Evolutionary conservation across 2,329 filamentous ascomycete genomes (phyloP), one percentile per base, ranked within the genome.

Genomic region (Talaromyces amestolkiae): DNA sequence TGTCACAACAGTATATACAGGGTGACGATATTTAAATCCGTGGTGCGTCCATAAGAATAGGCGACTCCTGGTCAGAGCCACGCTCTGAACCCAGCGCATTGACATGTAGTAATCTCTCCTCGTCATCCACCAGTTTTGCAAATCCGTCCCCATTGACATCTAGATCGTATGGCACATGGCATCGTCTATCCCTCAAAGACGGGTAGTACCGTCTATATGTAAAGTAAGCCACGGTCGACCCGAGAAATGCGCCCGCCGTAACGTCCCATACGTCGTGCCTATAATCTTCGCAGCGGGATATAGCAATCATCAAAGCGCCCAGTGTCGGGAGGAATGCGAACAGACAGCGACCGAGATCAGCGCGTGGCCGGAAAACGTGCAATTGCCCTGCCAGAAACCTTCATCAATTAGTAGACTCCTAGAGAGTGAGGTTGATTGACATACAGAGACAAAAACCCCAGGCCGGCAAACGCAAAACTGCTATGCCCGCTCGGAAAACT

Each of bases 191-290:
- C 53, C 80, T 75, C 63, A 88, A 71, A 4, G 81, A 75, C 0
- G 86, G 86, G 71, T 85, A 89, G 71, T 89, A 89, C 59, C 86
- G 78, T 63, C 86, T 78, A 72, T 88, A 89, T 8, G 84, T 85
- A 67, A 86, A 84, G 72, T 82, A 85, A 15, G 86, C 82, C 3
- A 88, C 78, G 1, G 77, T 64, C 35, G 86, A 77, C 0, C 87
- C 87, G 7, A 89, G 72, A 22, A 84, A 62, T 17, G 81, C 83
- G 0, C 87, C 87, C 7, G 78, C 78, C 3, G 83, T 84, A 5
- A 89, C 86, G 73, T 89, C 87, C 65, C 84, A 87, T 2, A 88
- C 84, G 73, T 89, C 87, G 67, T 89, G 87, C 31, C 87, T 78
- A 71, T 89, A 89, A 70, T 89, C 87, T 66, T 86, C 86, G 41